A percentile compares a stretch with the other conserved stretches of the same genome.
Conservation (phyloP, 1,284 basidiomycete genomes). For the Cutaneotrichosporon cavernicola region DNA sequence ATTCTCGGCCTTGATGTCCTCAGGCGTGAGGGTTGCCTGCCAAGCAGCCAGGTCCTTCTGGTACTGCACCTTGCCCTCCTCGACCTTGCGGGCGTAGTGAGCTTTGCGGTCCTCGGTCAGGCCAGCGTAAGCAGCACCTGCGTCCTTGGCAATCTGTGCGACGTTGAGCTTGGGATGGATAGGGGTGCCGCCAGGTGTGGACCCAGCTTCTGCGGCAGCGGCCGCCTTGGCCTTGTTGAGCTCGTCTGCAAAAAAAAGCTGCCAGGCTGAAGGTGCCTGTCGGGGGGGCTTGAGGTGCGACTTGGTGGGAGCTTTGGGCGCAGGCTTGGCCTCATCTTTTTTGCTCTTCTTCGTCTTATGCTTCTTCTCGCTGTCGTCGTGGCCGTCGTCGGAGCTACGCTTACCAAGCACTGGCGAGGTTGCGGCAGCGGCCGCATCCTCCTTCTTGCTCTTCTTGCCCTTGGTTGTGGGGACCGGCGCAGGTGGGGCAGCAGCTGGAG, state of each 20-base stretch:
- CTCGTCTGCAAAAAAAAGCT: slow-evolving; percentile 95
- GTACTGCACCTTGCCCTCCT: slow-evolving; percentile 73
- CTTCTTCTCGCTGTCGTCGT: slow-evolving; percentile 38
- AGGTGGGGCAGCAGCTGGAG: slow-evolving; percentile 18
- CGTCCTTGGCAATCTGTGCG: slow-evolving; percentile 92
- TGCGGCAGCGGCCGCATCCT: slow-evolving; percentile 11
- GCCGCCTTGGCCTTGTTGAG: slow-evolving; percentile 79
- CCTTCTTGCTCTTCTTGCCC: slow-evolving; percentile 24
- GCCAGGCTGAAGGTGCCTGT: slow-evolving; percentile 92
- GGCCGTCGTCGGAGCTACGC: slow-evolving; percentile 30
- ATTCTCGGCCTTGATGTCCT: slow-evolving; percentile 94
- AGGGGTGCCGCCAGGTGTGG: slow-evolving; percentile 57
- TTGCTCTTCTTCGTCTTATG: slow-evolving; percentile 43
- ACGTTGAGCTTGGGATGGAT: slow-evolving; percentile 78
- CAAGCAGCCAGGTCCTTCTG: slow-evolving; percentile 80
- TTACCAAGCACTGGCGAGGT: slow-evolving; percentile 37
- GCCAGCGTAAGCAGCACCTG: slow-evolving; percentile 82
- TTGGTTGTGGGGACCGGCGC: slow-evolving; percentile 23
- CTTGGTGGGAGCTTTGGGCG: slow-evolving; percentile 51
- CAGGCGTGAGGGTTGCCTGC: slow-evolving; percentile 85
- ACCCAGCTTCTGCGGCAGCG: slow-evolving; percentile 59
- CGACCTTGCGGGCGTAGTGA: slow-evolving; percentile 77
- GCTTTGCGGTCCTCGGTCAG: slow-evolving; percentile 78
- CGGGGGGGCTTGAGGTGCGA: slow-evolving; percentile 77
- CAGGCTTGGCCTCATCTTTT: slow-evolving; percentile 36